A percentile compares a stretch with the other conserved stretches of the same genome.
Evolutionary conservation across 108 stramenopile species (phyloP).

Genomic region (Skeletonema tropicum): DNA sequence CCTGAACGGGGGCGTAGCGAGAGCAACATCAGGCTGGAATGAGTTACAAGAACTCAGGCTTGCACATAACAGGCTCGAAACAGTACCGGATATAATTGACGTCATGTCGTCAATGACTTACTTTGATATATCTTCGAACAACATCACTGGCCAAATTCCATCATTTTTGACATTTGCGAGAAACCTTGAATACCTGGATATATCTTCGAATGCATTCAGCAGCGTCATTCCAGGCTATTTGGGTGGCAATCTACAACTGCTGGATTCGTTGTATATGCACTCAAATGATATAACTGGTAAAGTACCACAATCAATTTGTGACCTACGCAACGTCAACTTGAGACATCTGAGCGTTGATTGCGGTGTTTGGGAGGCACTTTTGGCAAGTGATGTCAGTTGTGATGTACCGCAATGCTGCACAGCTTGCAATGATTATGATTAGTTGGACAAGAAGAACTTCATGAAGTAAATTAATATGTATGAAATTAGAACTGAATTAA

Average conservation of each 20-base stretch:
- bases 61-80: slow-evolving; percentile 17
- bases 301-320: slow-evolving; percentile 48
- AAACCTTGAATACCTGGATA: slow-evolving; percentile 27
- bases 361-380: neutral
- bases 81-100: slow-evolving; percentile 12
- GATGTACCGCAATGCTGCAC: slow-evolving; percentile 23
- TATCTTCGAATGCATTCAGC: slow-evolving; percentile 52
- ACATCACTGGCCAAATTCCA: slow-evolving; percentile 25
- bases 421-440: slow-evolving; percentile 23
- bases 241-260: slow-evolving; percentile 27
- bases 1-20: slow-evolving; percentile 15
- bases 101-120: slow-evolving; percentile 16
- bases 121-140: slow-evolving; percentile 33
- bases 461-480: neutral
- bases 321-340: slow-evolving; percentile 14
- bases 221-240: slow-evolving; percentile 55
- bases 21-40: slow-evolving; percentile 17
- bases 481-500: neutral
- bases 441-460: neutral
- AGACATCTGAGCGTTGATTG: slow-evolving; percentile 28
- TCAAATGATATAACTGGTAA: slow-evolving; percentile 55
- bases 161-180: slow-evolving; percentile 20
- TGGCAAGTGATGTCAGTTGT: slow-evolving; percentile 2
- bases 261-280: slow-evolving; percentile 58
- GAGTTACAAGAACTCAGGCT: slow-evolving; percentile 23